Percentiles rank a stretch among this genome's conserved stretches.
phyloP scores from a whole-genome alignment of 2,329 filamentous ascomycete species.

The Lecanicillium sp. region DNA sequence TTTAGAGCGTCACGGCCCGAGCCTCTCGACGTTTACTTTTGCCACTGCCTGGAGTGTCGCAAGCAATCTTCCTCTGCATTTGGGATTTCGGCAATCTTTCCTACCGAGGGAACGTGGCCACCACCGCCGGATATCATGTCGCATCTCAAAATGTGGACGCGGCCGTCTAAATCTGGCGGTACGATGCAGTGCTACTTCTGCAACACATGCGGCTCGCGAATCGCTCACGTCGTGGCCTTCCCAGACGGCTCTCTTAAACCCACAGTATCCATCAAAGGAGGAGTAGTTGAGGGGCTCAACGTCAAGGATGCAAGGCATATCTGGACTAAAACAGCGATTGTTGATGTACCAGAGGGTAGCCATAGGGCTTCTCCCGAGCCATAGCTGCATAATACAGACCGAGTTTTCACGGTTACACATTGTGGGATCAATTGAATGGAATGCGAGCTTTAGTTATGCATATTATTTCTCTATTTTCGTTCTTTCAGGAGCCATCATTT shows the following conservation, averaged over 20 bases:
- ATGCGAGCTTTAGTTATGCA: too few relatives aligned
- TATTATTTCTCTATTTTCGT: background rate
- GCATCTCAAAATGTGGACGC: slow-evolving; percentile 31
- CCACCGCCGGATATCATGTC: slow-evolving; percentile 27
- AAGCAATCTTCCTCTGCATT: slow-evolving; percentile 41
- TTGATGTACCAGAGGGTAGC: slow-evolving; percentile 36
- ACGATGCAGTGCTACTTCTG: slow-evolving; percentile 40
- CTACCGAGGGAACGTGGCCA: slow-evolving; percentile 35
- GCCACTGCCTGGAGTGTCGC: slow-evolving; percentile 42
- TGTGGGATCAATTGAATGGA: too few relatives aligned
- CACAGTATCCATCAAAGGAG: slow-evolving; percentile 41
- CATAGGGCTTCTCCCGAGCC: slow-evolving; percentile 17
- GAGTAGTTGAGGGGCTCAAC: slow-evolving; percentile 35
- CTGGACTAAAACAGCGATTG: slow-evolving; percentile 37
- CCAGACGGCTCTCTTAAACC: slow-evolving; percentile 31
- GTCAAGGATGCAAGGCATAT: slow-evolving; percentile 39
- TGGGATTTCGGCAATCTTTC: slow-evolving; percentile 39
- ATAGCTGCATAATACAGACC: background rate
- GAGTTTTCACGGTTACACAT: background rate
- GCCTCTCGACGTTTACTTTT: slow-evolving; percentile 35
- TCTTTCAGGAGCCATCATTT: background rate
- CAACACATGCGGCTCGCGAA: slow-evolving; percentile 37
- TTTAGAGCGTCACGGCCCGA: slow-evolving; percentile 30
- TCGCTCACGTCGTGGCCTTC: slow-evolving; percentile 38
- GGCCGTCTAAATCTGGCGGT: slow-evolving; percentile 34